phyloP scores from a whole-genome alignment of 495 filamentous ascomycete species.

The Neurospora sublineolata region DNA sequence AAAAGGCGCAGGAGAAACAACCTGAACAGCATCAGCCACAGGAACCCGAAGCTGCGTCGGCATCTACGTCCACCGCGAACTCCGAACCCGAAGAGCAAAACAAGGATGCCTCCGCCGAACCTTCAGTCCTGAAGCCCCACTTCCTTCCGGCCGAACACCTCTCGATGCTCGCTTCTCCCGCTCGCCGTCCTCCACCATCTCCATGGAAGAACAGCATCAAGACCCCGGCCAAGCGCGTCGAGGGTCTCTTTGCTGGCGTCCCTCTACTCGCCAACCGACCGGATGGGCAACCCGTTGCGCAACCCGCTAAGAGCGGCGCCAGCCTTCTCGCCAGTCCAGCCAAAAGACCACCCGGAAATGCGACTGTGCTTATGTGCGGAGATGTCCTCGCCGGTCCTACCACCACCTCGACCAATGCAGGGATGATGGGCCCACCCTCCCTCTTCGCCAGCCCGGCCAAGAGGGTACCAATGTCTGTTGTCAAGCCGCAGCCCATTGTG shows the following conservation, averaged over 20 bases:
- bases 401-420: not conserved
- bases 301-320: not conserved
- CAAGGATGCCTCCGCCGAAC: not conserved
- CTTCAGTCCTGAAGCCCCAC: not conserved
- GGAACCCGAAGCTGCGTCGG: conserved; percentile 3
- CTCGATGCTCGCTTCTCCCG: conserved; percentile 33
- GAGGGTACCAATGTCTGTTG: not conserved
- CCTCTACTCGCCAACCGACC: not conserved
- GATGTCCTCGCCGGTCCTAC: not conserved
- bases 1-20: conserved; percentile 7
- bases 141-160: conserved; percentile 1
- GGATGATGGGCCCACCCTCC: not conserved
- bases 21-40: not conserved
- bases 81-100: not conserved
- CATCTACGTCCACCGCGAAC: conserved; percentile 32
- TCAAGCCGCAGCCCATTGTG: not conserved
- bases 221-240: conserved; percentile 33
- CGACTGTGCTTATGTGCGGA: not conserved
- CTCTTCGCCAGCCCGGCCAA: not conserved
- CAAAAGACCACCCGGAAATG: not conserved
- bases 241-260: conserved; percentile 10
- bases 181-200: conserved; percentile 33
- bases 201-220: conserved; percentile 39
- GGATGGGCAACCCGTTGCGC: conserved; percentile 2
- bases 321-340: not conserved